Conservation (phyloP, 2,329 filamentous ascomycete species). For the Xylariaceae sp. region DNA sequence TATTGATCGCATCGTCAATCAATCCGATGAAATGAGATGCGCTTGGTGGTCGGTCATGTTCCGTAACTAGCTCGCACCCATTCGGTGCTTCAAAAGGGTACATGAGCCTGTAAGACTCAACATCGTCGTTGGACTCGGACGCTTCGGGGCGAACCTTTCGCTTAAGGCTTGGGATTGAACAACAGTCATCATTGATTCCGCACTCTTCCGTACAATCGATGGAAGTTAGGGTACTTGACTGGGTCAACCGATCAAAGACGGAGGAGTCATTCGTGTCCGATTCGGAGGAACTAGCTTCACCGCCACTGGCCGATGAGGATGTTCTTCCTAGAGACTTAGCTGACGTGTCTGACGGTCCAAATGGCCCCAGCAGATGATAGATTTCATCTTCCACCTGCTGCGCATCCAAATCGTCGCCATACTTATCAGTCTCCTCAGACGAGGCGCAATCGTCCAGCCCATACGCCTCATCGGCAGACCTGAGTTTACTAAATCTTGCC, state of each 20-base stretch:
- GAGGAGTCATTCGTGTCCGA: slow-evolving; percentile 10
- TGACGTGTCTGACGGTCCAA: neutral
- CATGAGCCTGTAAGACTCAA: neutral
- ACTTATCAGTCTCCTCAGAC: neutral
- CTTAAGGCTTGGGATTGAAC: neutral
- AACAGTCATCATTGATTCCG: neutral
- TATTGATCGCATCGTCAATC: neutral
- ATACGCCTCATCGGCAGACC: too few relatives aligned
- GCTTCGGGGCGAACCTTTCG: neutral
- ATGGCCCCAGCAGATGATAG: slow-evolving; percentile 10
- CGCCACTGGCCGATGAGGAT: neutral
- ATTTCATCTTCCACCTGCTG: slow-evolving; percentile 15
- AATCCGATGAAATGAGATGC: neutral
- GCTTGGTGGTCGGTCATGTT: neutral
- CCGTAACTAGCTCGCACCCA: neutral
- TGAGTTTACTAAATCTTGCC: too few relatives aligned
- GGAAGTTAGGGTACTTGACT: slow-evolving; percentile 11
- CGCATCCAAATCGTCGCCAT: neutral
- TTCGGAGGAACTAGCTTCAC: slow-evolving; percentile 1
- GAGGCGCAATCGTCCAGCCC: neutral
- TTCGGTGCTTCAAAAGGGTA: neutral
- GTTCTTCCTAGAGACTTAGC: neutral
- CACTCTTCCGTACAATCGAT: neutral
- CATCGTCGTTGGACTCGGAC: neutral
- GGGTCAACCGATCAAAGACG: slow-evolving; percentile 9